Evolutionary conservation across 345 rosid species (phyloP).

Genomic region (Punica granatum): DNA sequence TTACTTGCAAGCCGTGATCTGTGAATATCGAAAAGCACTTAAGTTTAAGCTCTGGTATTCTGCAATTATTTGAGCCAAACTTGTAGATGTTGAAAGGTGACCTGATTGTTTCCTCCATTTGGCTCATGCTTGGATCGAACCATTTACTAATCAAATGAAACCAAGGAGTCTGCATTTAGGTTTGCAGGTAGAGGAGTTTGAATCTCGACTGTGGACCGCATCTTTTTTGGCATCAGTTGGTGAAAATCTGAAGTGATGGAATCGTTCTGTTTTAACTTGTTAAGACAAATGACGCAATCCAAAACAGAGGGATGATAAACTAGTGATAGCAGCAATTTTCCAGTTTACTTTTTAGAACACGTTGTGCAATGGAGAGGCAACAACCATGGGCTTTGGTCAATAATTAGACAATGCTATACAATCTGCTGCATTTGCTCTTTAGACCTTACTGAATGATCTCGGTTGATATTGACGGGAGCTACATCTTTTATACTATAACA

Average conservation of each 20-base stretch:
- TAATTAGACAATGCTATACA: background rate
- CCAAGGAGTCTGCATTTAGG: background rate
- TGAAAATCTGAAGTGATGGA: background rate
- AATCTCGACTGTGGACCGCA: background rate
- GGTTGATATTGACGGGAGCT: background rate
- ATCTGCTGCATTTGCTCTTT: background rate
- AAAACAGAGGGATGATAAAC: background rate
- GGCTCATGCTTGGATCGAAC: background rate
- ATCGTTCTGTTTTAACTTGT: too few species aligned
- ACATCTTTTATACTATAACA: background rate
- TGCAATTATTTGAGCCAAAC: background rate
- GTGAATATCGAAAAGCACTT: background rate
- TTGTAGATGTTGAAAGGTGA: background rate
- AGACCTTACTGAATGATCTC: background rate
- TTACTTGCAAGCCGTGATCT: too few species aligned
- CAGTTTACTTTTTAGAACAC: background rate
- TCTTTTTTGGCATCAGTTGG: background rate
- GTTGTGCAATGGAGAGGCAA: background rate
- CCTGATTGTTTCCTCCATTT: background rate
- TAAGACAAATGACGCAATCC: background rate
- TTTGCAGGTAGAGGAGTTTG: background rate
- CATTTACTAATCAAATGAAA: background rate
- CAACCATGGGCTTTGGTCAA: too few species aligned
- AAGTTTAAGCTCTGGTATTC: background rate
- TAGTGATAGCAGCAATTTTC: background rate